phyloP scores from a whole-genome alignment of 139 green algal genomes.

The Nannochloris sp. region DNA sequence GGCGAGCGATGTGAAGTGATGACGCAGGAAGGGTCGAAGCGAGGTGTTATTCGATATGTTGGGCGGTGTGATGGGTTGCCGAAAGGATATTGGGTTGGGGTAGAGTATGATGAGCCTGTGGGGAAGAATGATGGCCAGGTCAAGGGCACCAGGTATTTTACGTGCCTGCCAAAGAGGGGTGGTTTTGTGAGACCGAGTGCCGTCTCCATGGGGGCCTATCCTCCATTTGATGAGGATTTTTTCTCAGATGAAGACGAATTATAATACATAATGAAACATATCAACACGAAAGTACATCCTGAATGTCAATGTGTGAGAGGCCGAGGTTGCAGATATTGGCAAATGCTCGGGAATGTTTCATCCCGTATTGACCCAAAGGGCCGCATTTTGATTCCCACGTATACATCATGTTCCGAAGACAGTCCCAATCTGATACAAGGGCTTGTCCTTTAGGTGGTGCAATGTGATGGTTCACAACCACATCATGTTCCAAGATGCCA shows the following conservation, averaged over 20 bases:
- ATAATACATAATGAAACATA: conserved; percentile 41
- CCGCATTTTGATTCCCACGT: conserved; percentile 51
- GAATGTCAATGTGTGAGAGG: conserved; percentile 30
- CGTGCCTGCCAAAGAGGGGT: conserved; percentile 56
- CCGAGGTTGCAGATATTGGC: conserved; percentile 81
- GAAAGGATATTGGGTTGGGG: conserved; percentile 77
- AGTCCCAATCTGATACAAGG: conserved; percentile 85
- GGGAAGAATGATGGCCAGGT: conserved; percentile 90
- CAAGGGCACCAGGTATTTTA: conserved; percentile 72
- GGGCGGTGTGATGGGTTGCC: conserved; percentile 22
- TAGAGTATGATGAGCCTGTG: conserved; percentile 93
- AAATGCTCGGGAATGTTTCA: conserved; percentile 68
- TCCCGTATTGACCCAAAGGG: conserved; percentile 69
- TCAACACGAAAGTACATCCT: neutral
- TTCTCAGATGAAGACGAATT: conserved; percentile 64
- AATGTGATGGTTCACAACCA: neutral
- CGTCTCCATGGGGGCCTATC: conserved; percentile 76
- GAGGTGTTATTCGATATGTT: conserved; percentile 65
- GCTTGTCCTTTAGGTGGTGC: neutral
- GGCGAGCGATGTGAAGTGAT: conserved; percentile 77
- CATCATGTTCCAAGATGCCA: too few species aligned
- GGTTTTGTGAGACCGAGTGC: conserved; percentile 74
- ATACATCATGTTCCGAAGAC: conserved; percentile 54
- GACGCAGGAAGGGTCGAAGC: conserved; percentile 62
- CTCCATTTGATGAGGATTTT: conserved; percentile 72